These are phyloP conservation scores for Hypoxylon sp. DNA, from an alignment of 2,329 filamentous ascomycete genomes.

Conservation along the genomic window DNA sequence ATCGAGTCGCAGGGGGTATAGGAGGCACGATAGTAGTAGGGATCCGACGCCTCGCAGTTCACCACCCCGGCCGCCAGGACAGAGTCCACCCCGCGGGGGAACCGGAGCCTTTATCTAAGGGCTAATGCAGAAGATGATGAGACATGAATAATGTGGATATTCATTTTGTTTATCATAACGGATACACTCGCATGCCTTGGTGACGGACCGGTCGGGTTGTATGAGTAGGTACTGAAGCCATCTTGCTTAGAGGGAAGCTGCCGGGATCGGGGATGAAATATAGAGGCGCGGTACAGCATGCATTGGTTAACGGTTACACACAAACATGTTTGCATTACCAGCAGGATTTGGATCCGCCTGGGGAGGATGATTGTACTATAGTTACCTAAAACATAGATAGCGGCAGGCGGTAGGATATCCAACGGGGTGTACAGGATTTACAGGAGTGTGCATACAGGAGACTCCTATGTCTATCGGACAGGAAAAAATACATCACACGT, in stretches of 20 bases:
- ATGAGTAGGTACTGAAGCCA: slow-evolving; percentile 20
- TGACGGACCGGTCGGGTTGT: slow-evolving; percentile 26
- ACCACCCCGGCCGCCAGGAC: slow-evolving; percentile 43
- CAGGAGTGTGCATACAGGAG: not conserved
- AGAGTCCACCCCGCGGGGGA: slow-evolving; percentile 38
- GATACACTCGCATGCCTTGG: slow-evolving; percentile 18
- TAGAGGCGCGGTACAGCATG: slow-evolving; percentile 19
- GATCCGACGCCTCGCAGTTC: slow-evolving; percentile 39
- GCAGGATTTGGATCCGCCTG: slow-evolving; percentile 30
- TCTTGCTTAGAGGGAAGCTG: slow-evolving; percentile 17
- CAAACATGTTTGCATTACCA: slow-evolving; percentile 30
- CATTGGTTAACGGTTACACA: slow-evolving; percentile 29
- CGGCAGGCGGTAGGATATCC: slow-evolving; percentile 1
- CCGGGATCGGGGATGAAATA: slow-evolving; percentile 11
- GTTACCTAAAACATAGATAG: slow-evolving; percentile 6
- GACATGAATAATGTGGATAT: slow-evolving; percentile 46
- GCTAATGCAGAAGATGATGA: slow-evolving; percentile 41
- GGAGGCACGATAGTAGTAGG: slow-evolving; percentile 43
- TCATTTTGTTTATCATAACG: slow-evolving; percentile 41
- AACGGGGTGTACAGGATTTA: not conserved
- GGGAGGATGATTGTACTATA: slow-evolving; percentile 33
- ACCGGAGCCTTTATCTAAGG: slow-evolving; percentile 35
- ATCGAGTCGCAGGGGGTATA: slow-evolving; percentile 46
- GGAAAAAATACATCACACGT: slow-evolving; percentile 15
- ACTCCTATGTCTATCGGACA: not conserved